Percentiles rank a stretch among this genome's conserved stretches.
These are phyloP conservation scores for Saccharomyces hybrid DNA, from an alignment of 1,139 yeast genomes.

Conservation along the genomic window DNA sequence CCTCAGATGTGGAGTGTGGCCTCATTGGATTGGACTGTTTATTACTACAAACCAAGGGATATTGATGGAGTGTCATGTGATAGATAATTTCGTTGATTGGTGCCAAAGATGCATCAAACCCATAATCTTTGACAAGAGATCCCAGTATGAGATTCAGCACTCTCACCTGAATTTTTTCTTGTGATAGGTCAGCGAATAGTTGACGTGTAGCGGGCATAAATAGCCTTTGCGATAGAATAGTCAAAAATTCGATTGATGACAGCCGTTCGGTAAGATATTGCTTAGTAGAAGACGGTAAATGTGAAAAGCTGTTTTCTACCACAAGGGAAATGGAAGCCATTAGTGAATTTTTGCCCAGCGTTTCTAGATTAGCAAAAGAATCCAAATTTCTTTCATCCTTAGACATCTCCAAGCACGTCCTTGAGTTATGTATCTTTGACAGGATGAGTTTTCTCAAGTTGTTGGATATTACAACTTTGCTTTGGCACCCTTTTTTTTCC, in stretches of 20 bases:
- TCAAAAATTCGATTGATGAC: slow-evolving; percentile 15
- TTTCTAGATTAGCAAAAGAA: slow-evolving; percentile 36
- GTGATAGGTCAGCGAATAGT: slow-evolving; percentile 18
- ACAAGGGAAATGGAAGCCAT: slow-evolving; percentile 50
- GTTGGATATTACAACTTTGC: slow-evolving; percentile 5
- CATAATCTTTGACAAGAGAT: slow-evolving; percentile 69
- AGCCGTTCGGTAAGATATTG: slow-evolving; percentile 49
- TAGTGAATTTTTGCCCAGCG: slow-evolving; percentile 50
- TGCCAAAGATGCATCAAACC: slow-evolving; percentile 57
- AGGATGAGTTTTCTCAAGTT: slow-evolving; percentile 32
- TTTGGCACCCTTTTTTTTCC: slow-evolving; percentile 2
- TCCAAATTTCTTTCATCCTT: slow-evolving; percentile 24
- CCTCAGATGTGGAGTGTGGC: background rate
- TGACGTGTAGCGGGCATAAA: slow-evolving; percentile 17
- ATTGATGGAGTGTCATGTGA: slow-evolving; percentile 52
- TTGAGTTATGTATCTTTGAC: slow-evolving; percentile 50
- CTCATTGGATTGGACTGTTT: background rate
- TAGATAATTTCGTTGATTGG: slow-evolving; percentile 64
- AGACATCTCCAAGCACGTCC: slow-evolving; percentile 51
- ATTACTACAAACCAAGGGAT: slow-evolving; percentile 17
- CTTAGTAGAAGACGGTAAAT: slow-evolving; percentile 39
- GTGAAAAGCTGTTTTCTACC: slow-evolving; percentile 47
- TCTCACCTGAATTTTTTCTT: slow-evolving; percentile 14
- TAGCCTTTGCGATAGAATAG: slow-evolving; percentile 14
- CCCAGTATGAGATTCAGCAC: slow-evolving; percentile 54